These are phyloP conservation scores for Ophiostoma sp. DNA, from an alignment of 2,329 filamentous ascomycete species.

Conservation along the genomic window DNA sequence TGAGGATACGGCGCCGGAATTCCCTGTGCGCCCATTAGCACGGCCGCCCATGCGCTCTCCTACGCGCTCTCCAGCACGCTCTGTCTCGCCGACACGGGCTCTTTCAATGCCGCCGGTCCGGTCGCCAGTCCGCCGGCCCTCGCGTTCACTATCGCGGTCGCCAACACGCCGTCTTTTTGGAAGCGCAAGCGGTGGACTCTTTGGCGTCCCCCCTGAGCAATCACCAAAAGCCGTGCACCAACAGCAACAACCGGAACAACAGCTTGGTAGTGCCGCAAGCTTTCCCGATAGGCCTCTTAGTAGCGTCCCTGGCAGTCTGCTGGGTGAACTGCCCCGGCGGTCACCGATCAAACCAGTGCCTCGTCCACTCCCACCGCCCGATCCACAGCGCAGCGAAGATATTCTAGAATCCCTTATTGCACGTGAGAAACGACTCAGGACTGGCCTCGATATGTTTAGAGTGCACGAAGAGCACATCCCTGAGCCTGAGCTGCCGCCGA, in stretches of 20 bases:
- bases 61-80: neutral
- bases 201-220: slow-evolving; percentile 2
- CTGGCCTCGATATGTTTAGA: slow-evolving; percentile 35
- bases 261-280: slow-evolving; percentile 1
- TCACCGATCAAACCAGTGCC: slow-evolving; percentile 41
- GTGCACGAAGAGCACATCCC: slow-evolving; percentile 32
- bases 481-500: slow-evolving; percentile 62
- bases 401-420: slow-evolving; percentile 40
- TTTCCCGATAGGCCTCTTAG: neutral
- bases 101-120: neutral
- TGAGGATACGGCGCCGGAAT: slow-evolving; percentile 30
- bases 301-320: slow-evolving; percentile 30
- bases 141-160: slow-evolving; percentile 27
- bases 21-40: neutral
- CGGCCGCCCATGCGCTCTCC: slow-evolving; percentile 20
- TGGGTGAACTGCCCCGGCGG: slow-evolving; percentile 37
- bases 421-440: slow-evolving; percentile 32
- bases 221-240: neutral
- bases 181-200: slow-evolving; percentile 16
- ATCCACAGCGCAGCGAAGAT: slow-evolving; percentile 40
- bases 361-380: slow-evolving; percentile 44
- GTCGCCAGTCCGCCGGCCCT: neutral
- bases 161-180: slow-evolving; percentile 28
- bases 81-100: slow-evolving; percentile 9
- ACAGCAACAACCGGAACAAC: neutral